Percentiles rank a stretch among this genome's conserved stretches.
Evolutionary conservation across 108 stramenopile species (phyloP).

Genomic region (Pinguiococcus pyrenoidosus): DNA sequence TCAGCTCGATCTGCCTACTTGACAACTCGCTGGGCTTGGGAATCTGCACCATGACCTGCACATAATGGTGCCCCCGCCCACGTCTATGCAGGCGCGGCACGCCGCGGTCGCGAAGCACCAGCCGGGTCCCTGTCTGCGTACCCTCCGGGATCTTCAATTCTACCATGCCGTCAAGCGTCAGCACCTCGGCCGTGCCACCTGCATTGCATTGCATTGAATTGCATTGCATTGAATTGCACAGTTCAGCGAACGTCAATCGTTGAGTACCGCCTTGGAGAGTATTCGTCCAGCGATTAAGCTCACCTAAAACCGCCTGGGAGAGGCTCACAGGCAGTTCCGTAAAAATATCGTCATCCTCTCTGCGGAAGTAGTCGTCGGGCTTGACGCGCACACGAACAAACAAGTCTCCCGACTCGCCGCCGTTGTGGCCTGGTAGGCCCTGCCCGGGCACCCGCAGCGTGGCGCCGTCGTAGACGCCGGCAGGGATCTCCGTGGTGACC

Average conservation of each 20-base stretch:
- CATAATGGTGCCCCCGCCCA: constrained; percentile 74
- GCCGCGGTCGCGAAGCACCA: constrained; percentile 79
- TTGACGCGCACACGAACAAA: constrained; percentile 71
- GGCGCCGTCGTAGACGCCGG: constrained; percentile 87
- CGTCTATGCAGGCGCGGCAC: constrained; percentile 41
- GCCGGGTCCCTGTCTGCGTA: constrained; percentile 69
- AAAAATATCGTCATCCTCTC: constrained; percentile 58
- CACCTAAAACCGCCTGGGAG: constrained; percentile 65
- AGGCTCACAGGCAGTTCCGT: constrained; percentile 56
- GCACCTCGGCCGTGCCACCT: constrained; percentile 83
- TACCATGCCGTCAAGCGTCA: constrained; percentile 80
- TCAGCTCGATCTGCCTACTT: constrained; percentile 69
- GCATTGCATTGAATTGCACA: constrained; percentile 2
- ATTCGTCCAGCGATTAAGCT: too few relatives aligned
- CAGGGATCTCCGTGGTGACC: constrained; percentile 65
- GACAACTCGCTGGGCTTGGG: constrained; percentile 75
- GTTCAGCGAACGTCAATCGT: background rate
- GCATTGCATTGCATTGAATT: background rate
- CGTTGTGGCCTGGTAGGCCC: constrained; percentile 42
- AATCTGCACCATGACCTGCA: constrained; percentile 62
- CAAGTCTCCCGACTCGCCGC: constrained; percentile 70
- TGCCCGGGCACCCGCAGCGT: constrained; percentile 66
- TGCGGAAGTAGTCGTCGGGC: constrained; percentile 71
- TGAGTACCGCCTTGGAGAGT: constrained; percentile 1
- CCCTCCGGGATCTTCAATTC: constrained; percentile 86